These are phyloP conservation scores for Leccinum barrowsii DNA, from an alignment of 768 basidiomycete species.

Conservation along the genomic window DNA sequence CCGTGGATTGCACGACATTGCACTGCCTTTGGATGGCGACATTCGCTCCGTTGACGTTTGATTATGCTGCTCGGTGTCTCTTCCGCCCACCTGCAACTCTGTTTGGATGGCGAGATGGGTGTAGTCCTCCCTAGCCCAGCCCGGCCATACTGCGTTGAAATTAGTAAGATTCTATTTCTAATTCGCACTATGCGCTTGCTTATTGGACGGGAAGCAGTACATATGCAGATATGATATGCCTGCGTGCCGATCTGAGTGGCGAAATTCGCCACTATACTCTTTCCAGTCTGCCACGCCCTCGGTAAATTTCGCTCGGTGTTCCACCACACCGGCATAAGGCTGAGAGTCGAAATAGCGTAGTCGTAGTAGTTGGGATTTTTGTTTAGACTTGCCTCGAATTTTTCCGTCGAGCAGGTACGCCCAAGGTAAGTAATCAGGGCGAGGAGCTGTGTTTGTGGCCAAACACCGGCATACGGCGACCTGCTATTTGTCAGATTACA, in stretches of 20 bases:
- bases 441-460: slow-evolving; percentile 25
- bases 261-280: neutral
- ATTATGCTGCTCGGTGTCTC: neutral
- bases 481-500: slow-evolving; percentile 27
- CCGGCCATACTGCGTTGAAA: neutral
- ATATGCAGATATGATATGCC: neutral
- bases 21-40: slow-evolving; percentile 25
- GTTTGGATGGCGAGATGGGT: neutral
- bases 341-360: slow-evolving; percentile 1
- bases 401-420: neutral
- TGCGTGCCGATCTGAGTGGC: slow-evolving; percentile 1
- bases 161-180: slow-evolving; percentile 5
- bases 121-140: neutral
- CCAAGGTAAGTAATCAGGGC: slow-evolving; percentile 29
- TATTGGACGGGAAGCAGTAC: neutral
- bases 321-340: neutral
- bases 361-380: slow-evolving; percentile 9
- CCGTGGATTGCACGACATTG: slow-evolving; percentile 13
- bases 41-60: neutral
- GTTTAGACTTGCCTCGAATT: slow-evolving; percentile 11
- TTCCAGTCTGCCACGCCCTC: neutral
- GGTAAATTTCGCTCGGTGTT: neutral
- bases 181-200: neutral
- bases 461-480: slow-evolving; percentile 32
- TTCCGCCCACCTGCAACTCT: neutral